Evolutionary conservation across 139 green algal genomes (phyloP), one percentile per base, ranked within the genome.

Genomic region (Chlorella sp.): DNA sequence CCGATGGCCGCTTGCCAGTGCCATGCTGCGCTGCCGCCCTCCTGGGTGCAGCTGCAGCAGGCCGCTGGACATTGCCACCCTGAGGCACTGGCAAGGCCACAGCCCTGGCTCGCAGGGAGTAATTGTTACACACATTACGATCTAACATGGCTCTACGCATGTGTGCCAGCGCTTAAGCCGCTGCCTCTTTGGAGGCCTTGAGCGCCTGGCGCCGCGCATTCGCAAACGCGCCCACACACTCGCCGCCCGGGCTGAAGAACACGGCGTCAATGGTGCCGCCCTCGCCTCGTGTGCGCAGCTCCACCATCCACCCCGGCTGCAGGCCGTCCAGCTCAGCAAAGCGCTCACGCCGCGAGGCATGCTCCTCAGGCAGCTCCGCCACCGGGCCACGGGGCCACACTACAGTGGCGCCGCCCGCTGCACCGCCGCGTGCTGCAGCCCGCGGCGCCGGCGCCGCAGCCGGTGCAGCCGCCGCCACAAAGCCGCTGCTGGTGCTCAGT

Each of bases 301-400:
- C 94, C 21, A 98, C 93, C 28, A 83, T 86, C 95, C 95, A 98
- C 17, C 95, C 95, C 0, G 86, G 80, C 89, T 98, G 91, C 78
- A 98, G 81, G 26, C 68, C 55, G 81, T 98, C 96, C 65, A 98
- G 89, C 87, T 98, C 95, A 38, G 90, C 86, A 90, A 98, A 98
- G 39, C 95, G 90, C 82, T 97, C 94, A 34, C 90, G 89, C 18
- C 96, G 75, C 4, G 90, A 92, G 3, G 89, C 94, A 65, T 94
- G 88, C 73, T 94, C 93, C 60, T 98, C 94, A 9, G 95, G 95
- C 20, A 98, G 68, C 12, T 32, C 91, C 0, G 67, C 60, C 23
- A 98, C 92, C 1, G 91, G 85, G 0, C 95, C 95, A 9, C 86
- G 60, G 0, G 89, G 5, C 75, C 97, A 97, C 65, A 96, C 41